phyloP scores from a whole-genome alignment of 179 eudicot genomes.

The Beta macrorhiza region DNA sequence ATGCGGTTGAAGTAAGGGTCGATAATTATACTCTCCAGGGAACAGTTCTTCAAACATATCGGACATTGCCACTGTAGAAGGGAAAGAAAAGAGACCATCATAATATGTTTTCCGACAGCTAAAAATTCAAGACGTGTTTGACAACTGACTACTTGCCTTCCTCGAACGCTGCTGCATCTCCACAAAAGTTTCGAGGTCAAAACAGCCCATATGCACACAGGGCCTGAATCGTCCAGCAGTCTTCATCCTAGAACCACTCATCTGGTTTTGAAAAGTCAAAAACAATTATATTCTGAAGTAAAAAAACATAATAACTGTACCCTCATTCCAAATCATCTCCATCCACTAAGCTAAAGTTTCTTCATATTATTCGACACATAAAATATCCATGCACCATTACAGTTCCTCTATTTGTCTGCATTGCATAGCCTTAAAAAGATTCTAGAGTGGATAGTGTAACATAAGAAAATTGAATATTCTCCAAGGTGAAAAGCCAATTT shows the following conservation, averaged over 20 bases:
- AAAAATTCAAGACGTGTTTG: background rate
- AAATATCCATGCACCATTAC: background rate
- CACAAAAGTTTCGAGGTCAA: constrained; percentile 89
- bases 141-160: constrained; percentile 56
- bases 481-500: background rate
- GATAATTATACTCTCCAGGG: constrained; percentile 57
- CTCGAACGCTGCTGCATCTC: constrained; percentile 87
- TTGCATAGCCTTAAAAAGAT: background rate
- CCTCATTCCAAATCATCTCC: background rate
- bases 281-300: background rate
- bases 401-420: too few relatives aligned
- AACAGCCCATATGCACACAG: constrained; percentile 94
- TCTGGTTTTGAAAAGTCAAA: constrained; percentile 40
- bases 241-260: constrained; percentile 97
- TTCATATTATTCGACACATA: background rate
- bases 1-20: constrained; percentile 76
- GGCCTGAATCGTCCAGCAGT: constrained; percentile 89
- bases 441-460: background rate
- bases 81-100: background rate
- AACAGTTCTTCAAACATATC: constrained; percentile 69
- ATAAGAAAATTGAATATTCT: constrained; percentile 1
- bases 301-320: background rate
- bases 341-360: background rate
- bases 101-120: background rate
- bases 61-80: constrained; percentile 83